These are phyloP conservation scores for Daldinia eschscholtzii DNA, from an alignment of 2,329 filamentous ascomycete species.

Conservation along the genomic window DNA sequence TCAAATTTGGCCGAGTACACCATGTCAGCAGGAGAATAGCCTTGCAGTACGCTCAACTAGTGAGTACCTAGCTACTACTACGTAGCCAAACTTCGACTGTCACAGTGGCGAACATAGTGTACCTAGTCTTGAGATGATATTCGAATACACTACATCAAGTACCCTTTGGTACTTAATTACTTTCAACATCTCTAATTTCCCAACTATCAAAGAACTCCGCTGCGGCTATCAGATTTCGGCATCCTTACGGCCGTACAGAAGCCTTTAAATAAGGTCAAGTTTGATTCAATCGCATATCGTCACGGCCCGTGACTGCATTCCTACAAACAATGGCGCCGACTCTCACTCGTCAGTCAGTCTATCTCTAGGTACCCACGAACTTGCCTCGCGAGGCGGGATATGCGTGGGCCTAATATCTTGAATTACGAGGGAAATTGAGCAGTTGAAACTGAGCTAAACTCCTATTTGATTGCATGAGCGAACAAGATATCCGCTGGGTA, in stretches of 20 bases:
- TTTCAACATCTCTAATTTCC: background rate
- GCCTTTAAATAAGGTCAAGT: background rate
- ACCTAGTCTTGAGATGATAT: background rate
- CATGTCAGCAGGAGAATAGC: constrained; percentile 9
- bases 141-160: background rate
- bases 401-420: background rate
- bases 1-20: constrained; percentile 31
- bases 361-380: background rate
- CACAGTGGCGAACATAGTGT: background rate
- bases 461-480: background rate
- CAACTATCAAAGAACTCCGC: background rate
- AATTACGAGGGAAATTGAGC: background rate
- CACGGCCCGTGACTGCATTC: background rate
- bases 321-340: background rate
- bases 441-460: background rate
- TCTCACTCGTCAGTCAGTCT: background rate
- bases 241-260: background rate
- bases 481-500: background rate
- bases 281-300: background rate
- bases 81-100: background rate
- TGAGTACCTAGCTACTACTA: background rate
- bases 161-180: background rate
- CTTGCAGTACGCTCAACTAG: constrained; percentile 5
- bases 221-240: background rate
- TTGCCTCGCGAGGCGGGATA: background rate